A percentile compares a stretch with the other conserved stretches of the same genome.
Evolutionary conservation across 805 yeast genomes (phyloP).

Genomic region (Pichia exigua): DNA sequence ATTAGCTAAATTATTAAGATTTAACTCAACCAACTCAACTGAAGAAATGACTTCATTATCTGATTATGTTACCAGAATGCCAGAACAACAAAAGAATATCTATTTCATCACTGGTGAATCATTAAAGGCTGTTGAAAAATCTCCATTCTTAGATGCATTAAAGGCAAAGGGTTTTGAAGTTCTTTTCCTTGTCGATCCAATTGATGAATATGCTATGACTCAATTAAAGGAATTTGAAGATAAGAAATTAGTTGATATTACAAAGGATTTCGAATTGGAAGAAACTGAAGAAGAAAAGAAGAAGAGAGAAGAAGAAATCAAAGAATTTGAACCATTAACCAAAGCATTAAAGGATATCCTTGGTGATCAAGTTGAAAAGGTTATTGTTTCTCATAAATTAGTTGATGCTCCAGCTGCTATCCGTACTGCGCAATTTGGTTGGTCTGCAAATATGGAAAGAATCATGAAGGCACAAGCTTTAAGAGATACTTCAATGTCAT

Average conservation of each 20-base stretch:
- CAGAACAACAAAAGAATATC: slow-evolving; percentile 98
- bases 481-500: slow-evolving; percentile 97
- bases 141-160: slow-evolving; percentile 98
- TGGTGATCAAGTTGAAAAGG: slow-evolving; percentile 99
- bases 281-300: slow-evolving; percentile 98
- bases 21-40: slow-evolving; percentile 89
- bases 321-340: slow-evolving; percentile 88
- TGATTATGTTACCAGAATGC: slow-evolving; percentile 99
- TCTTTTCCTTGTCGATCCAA: slow-evolving; percentile 95
- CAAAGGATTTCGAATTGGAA: slow-evolving; percentile 97
- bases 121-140: slow-evolving; percentile 93
- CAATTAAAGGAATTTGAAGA: slow-evolving; percentile 99
- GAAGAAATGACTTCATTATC: slow-evolving; percentile 92
- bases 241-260: slow-evolving; percentile 96
- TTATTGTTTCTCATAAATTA: slow-evolving; percentile 93
- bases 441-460: slow-evolving; percentile 99
- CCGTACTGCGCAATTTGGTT: slow-evolving; percentile 99
- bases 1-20: slow-evolving; percentile 93
- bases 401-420: slow-evolving; percentile 99
- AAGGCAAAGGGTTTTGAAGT: slow-evolving; percentile 99
- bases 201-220: slow-evolving; percentile 98
- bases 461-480: slow-evolving; percentile 99
- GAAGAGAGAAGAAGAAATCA: slow-evolving; percentile 85
- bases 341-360: slow-evolving; percentile 93
- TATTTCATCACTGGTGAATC: slow-evolving; percentile 99